A percentile compares a stretch with the other conserved stretches of the same genome.
Evolutionary conservation across 805 yeast species (phyloP).

Genomic region (Isabelozyma pseudorhagii): DNA sequence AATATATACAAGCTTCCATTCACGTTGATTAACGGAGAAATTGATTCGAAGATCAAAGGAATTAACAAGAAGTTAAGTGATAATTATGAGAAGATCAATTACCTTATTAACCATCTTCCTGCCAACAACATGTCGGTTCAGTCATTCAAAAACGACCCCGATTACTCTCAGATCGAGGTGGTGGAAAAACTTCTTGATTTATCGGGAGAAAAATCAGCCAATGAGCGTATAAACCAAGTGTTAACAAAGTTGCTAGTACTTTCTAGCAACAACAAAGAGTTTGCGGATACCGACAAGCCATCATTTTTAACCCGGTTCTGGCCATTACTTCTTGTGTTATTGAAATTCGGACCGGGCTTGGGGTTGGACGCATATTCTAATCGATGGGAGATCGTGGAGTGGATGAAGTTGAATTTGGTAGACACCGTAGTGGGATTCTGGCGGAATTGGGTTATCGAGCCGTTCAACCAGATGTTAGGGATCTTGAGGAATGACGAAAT

Average conservation of each 20-base stretch:
- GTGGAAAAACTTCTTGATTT: background rate
- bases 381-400: constrained; percentile 49
- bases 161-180: background rate
- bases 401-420: constrained; percentile 56
- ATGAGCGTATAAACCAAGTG: constrained; percentile 1
- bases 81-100: constrained; percentile 1
- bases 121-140: background rate
- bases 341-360: constrained; percentile 54
- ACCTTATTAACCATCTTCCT: constrained; percentile 2
- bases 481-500: constrained; percentile 78
- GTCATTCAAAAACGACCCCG: background rate
- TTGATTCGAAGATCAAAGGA: background rate
- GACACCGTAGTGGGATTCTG: constrained; percentile 68
- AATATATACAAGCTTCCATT: background rate
- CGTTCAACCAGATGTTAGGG: constrained; percentile 64
- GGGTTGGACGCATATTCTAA: constrained; percentile 44
- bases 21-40: constrained; percentile 1
- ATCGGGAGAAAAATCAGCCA: background rate
- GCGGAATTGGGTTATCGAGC: constrained; percentile 80
- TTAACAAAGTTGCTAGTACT: background rate
- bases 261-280: background rate
- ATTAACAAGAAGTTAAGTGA: constrained; percentile 2
- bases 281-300: constrained; percentile 28
- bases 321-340: constrained; percentile 49
- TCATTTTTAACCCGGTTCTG: constrained; percentile 52